A percentile compares a stretch with the other conserved stretches of the same genome.
phyloP scores from a whole-genome alignment of 495 filamentous ascomycete species.

The Xylaria grammica region DNA sequence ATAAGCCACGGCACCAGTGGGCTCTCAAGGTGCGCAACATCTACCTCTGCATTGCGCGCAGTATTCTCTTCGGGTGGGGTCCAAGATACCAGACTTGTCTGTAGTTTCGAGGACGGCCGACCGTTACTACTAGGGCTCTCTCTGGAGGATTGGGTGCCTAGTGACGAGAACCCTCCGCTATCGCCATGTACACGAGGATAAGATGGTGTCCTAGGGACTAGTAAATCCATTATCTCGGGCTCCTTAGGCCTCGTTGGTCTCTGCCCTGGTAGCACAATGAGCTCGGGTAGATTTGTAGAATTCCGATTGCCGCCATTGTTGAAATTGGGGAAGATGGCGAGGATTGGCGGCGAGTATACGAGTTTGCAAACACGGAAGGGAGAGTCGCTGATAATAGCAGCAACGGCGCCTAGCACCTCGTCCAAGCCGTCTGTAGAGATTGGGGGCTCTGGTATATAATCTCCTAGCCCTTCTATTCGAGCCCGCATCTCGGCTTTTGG shows the following conservation, averaged over 20 bases:
- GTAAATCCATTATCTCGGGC: slow-evolving; percentile 33
- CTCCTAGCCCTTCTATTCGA: slow-evolving; percentile 47
- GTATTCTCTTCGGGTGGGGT: slow-evolving; percentile 35
- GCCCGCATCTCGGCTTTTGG: slow-evolving; percentile 58
- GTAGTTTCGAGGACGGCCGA: slow-evolving; percentile 38
- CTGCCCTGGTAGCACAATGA: slow-evolving; percentile 30
- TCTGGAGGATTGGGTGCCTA: slow-evolving; percentile 54
- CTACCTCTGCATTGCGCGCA: slow-evolving; percentile 30
- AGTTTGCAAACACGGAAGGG: slow-evolving; percentile 77
- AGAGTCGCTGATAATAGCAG: slow-evolving; percentile 78
- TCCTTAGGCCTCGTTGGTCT: slow-evolving; percentile 29
- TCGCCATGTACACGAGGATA: slow-evolving; percentile 27
- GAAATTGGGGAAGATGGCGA: slow-evolving; percentile 67
- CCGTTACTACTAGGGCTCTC: slow-evolving; percentile 36
- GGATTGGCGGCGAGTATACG: slow-evolving; percentile 75
- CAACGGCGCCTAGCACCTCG: slow-evolving; percentile 78
- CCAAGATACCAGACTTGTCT: slow-evolving; percentile 30
- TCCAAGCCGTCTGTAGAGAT: slow-evolving; percentile 65
- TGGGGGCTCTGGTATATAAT: slow-evolving; percentile 58
- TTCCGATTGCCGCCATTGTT: slow-evolving; percentile 33
- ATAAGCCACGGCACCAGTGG: slow-evolving; percentile 85
- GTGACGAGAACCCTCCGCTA: slow-evolving; percentile 60
- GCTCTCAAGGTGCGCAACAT: slow-evolving; percentile 72
- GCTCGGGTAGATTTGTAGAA: slow-evolving; percentile 15
- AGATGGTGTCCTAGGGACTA: slow-evolving; percentile 26